Evolutionary conservation across 768 basidiomycete genomes (phyloP).

Genomic region (Mycena maculata): DNA sequence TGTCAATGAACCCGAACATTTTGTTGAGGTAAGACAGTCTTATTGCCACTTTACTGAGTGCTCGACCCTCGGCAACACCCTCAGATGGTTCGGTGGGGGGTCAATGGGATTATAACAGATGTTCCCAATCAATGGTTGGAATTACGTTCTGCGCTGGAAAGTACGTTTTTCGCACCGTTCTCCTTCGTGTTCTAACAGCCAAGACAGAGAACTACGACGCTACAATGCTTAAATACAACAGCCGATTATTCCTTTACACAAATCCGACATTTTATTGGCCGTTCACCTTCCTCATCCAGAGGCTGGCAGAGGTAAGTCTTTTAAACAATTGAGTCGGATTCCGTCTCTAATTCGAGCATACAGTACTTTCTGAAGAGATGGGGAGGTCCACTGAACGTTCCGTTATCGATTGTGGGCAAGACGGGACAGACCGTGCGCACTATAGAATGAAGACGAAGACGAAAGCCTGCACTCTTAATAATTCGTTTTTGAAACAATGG

Average conservation of each 20-base stretch:
- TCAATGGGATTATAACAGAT: conserved; percentile 66
- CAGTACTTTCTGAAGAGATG: conserved; percentile 21
- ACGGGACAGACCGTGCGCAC: too few relatives aligned
- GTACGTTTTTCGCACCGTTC: conserved; percentile 40
- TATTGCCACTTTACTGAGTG: conserved; percentile 25
- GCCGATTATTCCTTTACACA: conserved; percentile 62
- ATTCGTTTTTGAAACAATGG: too few relatives aligned
- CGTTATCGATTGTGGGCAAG: too few relatives aligned
- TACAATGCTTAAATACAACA: conserved; percentile 48
- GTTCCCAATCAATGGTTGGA: conserved; percentile 56
- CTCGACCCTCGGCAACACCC: background rate
- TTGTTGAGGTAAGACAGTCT: conserved; percentile 65
- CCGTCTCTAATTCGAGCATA: too few relatives aligned
- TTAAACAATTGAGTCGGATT: background rate
- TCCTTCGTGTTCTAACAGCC: background rate
- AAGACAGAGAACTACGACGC: conserved; percentile 55
- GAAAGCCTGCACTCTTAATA: too few relatives aligned
- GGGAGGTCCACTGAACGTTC: conserved; percentile 15
- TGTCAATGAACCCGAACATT: conserved; percentile 72
- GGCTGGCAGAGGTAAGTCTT: conserved; percentile 30
- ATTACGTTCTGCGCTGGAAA: conserved; percentile 51
- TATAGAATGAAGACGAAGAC: too few relatives aligned
- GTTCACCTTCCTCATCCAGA: conserved; percentile 32
- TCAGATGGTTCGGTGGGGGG: conserved; percentile 65
- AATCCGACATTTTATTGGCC: conserved; percentile 54